Evolutionary conservation across 352 stramenopile species (phyloP).

Genomic region (Aphanomyces euteiches): DNA sequence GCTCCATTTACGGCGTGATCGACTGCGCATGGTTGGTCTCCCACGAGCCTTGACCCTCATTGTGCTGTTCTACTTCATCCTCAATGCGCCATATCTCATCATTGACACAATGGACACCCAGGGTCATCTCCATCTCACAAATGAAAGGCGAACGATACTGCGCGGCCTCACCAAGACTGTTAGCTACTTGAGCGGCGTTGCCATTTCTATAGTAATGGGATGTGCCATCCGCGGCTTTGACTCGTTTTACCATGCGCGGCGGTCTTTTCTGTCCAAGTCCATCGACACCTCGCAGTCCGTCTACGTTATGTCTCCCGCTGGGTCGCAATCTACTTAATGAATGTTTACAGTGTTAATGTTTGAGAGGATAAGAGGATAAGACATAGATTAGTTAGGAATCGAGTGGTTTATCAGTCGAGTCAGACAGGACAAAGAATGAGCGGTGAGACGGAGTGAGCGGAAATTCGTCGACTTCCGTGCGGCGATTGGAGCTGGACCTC

Average conservation of each 20-base stretch:
- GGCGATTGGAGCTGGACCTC: background rate
- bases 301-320: background rate
- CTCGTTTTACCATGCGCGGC: constrained; percentile 5
- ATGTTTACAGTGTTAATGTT: too few relatives aligned
- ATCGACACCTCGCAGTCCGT: background rate
- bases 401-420: background rate
- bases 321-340: too few relatives aligned
- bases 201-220: constrained; percentile 12
- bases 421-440: background rate
- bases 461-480: background rate
- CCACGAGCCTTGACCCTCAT: background rate
- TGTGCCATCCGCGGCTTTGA: constrained; percentile 24
- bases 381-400: too few relatives aligned
- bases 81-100: constrained; percentile 20
- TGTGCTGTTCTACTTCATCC: constrained; percentile 3
- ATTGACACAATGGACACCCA: background rate
- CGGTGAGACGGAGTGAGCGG: background rate
- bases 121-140: background rate
- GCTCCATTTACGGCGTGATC: background rate
- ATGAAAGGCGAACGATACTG: background rate
- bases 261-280: background rate
- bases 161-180: background rate
- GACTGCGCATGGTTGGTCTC: background rate
- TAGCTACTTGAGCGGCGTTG: constrained; percentile 4
- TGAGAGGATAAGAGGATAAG: too few relatives aligned